A percentile compares a stretch with the other conserved stretches of the same genome.
These are phyloP conservation scores for Pyrrhoderma lamaoense DNA, from an alignment of 1,284 basidiomycete genomes.

Conservation along the genomic window DNA sequence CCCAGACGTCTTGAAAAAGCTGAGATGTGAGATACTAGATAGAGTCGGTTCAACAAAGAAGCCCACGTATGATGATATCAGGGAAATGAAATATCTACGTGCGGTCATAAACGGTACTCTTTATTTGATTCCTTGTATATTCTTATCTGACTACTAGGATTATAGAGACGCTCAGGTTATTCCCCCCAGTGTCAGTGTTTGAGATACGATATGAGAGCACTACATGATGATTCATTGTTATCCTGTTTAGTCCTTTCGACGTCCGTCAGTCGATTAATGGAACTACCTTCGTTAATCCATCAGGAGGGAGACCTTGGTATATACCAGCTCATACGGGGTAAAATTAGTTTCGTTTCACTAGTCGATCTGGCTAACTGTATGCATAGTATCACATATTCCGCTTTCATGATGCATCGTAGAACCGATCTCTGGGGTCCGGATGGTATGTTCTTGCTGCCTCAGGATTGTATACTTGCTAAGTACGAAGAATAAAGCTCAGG, in stretches of 20 bases:
- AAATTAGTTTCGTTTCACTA: slow-evolving; percentile 13
- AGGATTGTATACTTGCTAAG: not conserved
- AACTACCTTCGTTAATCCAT: slow-evolving; percentile 37
- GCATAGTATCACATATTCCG: slow-evolving; percentile 34
- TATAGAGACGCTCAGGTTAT: slow-evolving; percentile 51
- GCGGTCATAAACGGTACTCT: slow-evolving; percentile 33
- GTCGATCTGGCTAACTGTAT: not conserved
- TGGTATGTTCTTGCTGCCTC: slow-evolving; percentile 30
- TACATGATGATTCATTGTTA: not conserved
- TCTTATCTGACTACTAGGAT: not conserved
- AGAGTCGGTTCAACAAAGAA: slow-evolving; percentile 26
- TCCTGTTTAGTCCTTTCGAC: slow-evolving; percentile 39
- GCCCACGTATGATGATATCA: slow-evolving; percentile 33
- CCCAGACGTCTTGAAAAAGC: slow-evolving; percentile 28
- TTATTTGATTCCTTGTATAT: not conserved
- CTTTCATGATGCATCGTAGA: slow-evolving; percentile 55
- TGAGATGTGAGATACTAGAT: slow-evolving; percentile 34
- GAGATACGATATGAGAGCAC: not conserved
- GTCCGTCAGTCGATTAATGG: slow-evolving; percentile 36
- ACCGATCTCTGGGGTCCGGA: slow-evolving; percentile 62
- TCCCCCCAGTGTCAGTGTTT: slow-evolving; percentile 46
- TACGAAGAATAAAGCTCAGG: slow-evolving; percentile 25
- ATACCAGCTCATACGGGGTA: slow-evolving; percentile 47
- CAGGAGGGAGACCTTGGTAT: slow-evolving; percentile 41
- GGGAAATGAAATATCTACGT: slow-evolving; percentile 35